Base-by-base conservation (phyloP, 495 filamentous ascomycete genomes). In the Aspergillus cavernicola region DNA sequence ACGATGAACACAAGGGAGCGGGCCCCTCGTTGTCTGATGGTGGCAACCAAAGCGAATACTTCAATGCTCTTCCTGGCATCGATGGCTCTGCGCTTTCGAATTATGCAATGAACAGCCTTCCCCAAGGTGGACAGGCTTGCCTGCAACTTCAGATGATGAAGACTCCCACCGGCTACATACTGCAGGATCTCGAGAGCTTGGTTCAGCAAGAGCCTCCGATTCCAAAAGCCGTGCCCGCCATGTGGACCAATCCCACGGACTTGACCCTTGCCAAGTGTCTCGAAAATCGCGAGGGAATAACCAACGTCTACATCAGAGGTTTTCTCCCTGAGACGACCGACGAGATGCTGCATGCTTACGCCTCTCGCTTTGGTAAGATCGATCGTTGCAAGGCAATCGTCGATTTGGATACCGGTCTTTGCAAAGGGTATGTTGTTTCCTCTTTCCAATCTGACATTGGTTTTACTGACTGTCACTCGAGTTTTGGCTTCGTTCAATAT, bases 351-450 rank as follows among this genome's bases (percentile, higher is more conserved):
- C 79, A 87, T 50, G 74, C 75, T 13, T 97, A 93, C 74, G 88
- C 90, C 13, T 75, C 79, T 53, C 85, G 92, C 31, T 99, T 97
- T 62, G 95, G 93, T 35, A 83, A 82, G 42, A 92, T 97, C 52
- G 86, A 91, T 65, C 92, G 88, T 52, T 95, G 89, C 67, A 99
- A 97, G 74, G 90, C 93, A 2, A 99, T 99, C 63, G 92, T 99
- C 58, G 95, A 99, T 69, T 82, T 88, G 23, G 84, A 86, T 51
- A 93, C 89, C 28, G 87, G 89, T 29, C 82, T 86, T 51, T 99
- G 93, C 79, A 99, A 99, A 76, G 93, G 93, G 92, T 95, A 73
- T 61, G 78, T 71, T 22, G 10, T 41, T 16, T 28, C 15, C n/a
- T 16, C 22, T 38, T 18, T 16, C 26, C 38, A 13, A 32, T 8